Conservation (phyloP, 2,329 filamentous ascomycete species). For the Malbranchea zuffiana region DNA sequence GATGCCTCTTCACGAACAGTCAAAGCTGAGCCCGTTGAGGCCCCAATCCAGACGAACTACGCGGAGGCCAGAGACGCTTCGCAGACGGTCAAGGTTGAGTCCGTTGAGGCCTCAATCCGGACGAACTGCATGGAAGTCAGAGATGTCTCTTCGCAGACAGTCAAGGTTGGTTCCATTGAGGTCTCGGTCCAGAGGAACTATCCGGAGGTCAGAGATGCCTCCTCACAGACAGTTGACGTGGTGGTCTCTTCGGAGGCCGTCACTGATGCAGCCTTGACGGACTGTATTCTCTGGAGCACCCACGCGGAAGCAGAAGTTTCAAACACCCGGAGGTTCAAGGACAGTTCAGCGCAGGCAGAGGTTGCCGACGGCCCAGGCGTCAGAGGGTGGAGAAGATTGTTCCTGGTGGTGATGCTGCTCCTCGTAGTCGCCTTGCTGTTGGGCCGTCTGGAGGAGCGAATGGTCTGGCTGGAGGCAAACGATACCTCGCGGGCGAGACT, state of each 20-base stretch:
- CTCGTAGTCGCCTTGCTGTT: slow-evolving; percentile 8
- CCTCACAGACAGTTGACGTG: slow-evolving; percentile 7
- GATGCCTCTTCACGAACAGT: slow-evolving; percentile 9
- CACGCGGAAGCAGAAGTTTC: slow-evolving; percentile 8
- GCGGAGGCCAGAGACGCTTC: slow-evolving; percentile 5
- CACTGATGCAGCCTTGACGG: slow-evolving; percentile 5
- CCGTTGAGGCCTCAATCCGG: background rate
- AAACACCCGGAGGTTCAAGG: slow-evolving; percentile 7
- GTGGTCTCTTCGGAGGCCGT: slow-evolving; percentile 3
- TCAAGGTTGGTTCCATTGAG: background rate
- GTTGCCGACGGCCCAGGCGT: slow-evolving; percentile 6
- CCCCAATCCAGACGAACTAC: slow-evolving; percentile 3
- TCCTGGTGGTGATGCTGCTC: slow-evolving; percentile 13
- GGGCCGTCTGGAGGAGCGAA: slow-evolving; percentile 7
- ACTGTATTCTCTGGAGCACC: slow-evolving; percentile 4
- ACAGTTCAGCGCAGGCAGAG: slow-evolving; percentile 12
- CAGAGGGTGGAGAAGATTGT: slow-evolving; percentile 2
- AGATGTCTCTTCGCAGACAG: slow-evolving; percentile 5
- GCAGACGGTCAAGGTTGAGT: slow-evolving; percentile 5
- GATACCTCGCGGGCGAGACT: slow-evolving; percentile 5
- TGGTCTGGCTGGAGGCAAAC: slow-evolving; percentile 16
- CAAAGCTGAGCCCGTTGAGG: background rate
- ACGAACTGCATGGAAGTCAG: slow-evolving; percentile 3
- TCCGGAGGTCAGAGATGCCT: slow-evolving; percentile 4
- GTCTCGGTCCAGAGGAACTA: no score